Base-by-base conservation (phyloP, 768 basidiomycete genomes). In the Calocybe cyanea region DNA sequence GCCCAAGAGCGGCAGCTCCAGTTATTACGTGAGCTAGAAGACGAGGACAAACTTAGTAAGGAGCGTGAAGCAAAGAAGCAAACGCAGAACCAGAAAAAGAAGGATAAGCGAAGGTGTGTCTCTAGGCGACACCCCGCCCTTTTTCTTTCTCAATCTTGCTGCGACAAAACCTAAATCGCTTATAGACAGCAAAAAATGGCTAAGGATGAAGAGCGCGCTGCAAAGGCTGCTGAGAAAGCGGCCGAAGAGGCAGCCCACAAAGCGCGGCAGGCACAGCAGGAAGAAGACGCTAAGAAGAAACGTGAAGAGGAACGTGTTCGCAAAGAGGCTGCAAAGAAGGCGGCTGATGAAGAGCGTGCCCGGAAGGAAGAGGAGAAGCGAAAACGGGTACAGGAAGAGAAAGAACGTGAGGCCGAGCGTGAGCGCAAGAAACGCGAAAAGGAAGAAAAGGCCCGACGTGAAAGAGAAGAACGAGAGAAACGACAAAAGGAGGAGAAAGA, bases 21-120 rank as follows among this genome's bases (percentile, higher is more conserved):
- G 56, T 76, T 99, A 17, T 73, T 99, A 46, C 83, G 90, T 23
- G 96, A 98, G 62, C 80, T 99, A 11, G 95, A 96, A 64, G 93
- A 94, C 56, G 96, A 98, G 69, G 90, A 95, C 59, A 89, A 90
- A 65, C 66, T 79, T 23, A 76, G 81, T 39, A 85, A 85, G 61
- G 92, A 96, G 60, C 80, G 81, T 56, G 94, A 96, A 70, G 87
- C 83, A 45, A 95, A 96, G 78, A 90, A 91, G 64, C 88, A 88
- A 63, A 87, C 84, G 51, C 90, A 92, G 69, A 93, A 96, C 78
- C 94, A 94, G 78, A 98, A 96, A 78, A 99, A 97, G 77, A 96
- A 97, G 67, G 97, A 97, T 74, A 93, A 92, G 78, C 76, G 75
- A 64, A 84, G 73, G 93, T 95, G 55, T 43, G 73, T 60, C 19